Conservation (phyloP, 139 green algal species). For the Mesotaenium endlicherianum region DNA sequence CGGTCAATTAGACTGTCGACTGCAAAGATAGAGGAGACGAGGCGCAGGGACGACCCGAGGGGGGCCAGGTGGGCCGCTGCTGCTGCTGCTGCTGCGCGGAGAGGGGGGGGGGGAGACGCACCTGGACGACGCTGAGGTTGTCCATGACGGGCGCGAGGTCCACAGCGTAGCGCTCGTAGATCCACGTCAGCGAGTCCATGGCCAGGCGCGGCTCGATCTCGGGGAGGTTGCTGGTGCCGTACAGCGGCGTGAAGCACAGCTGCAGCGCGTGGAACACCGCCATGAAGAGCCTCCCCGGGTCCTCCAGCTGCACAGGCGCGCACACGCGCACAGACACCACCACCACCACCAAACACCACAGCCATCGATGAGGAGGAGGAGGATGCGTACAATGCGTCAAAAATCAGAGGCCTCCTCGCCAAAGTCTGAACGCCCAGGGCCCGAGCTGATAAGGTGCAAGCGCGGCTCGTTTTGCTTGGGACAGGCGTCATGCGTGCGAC, state of each 20-base stretch:
- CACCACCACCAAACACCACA: not conserved
- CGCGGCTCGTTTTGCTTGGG: too few relatives aligned
- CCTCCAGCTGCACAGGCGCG: constrained; percentile 6
- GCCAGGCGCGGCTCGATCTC: constrained; percentile 36
- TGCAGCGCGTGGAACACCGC: constrained; percentile 36
- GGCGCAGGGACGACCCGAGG: too few relatives aligned
- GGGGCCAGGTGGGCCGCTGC: too few relatives aligned
- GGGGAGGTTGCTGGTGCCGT: constrained; percentile 19
- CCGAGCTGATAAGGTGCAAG: too few relatives aligned
- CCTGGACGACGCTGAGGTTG: constrained; percentile 13
- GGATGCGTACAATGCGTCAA: too few relatives aligned
- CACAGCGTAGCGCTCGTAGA: constrained; percentile 37
- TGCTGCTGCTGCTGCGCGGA: too few relatives aligned
- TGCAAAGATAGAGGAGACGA: too few relatives aligned
- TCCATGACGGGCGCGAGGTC: not conserved
- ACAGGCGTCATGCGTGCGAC: too few relatives aligned
- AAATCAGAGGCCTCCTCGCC: too few relatives aligned
- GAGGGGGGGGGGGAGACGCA: not conserved
- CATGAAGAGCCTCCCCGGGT: constrained; percentile 25
- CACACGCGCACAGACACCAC: not conserved
- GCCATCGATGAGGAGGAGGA: not conserved
- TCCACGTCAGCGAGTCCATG: constrained; percentile 31
- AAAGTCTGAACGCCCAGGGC: too few relatives aligned
- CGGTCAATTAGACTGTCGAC: too few relatives aligned
- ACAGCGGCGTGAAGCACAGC: constrained; percentile 36